phyloP scores from a whole-genome alignment of 371 early-diverging fungal species.

The Syncephalis plumigaleata region DNA sequence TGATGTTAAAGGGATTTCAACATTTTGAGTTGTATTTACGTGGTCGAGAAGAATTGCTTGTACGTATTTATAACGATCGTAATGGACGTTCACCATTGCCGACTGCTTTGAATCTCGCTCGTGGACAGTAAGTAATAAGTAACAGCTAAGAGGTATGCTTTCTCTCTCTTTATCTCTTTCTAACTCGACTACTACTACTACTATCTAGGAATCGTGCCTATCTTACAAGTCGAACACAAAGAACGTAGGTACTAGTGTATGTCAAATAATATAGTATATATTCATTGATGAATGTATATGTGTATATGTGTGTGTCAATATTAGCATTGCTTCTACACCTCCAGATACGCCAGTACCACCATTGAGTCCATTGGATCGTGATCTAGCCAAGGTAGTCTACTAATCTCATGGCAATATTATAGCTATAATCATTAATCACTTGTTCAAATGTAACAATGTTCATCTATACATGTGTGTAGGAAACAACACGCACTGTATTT shows the following conservation, averaged over 20 bases:
- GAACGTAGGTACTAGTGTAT: no score
- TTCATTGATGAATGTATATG: no score
- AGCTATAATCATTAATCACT: no score
- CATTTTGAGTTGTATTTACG: conserved; percentile 53
- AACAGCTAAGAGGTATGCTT: no score
- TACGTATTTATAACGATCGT: conserved; percentile 27
- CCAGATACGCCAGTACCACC: conserved; percentile 10
- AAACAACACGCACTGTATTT: conserved; percentile 32
- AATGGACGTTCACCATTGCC: conserved; percentile 7
- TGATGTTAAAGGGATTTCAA: conserved; percentile 36
- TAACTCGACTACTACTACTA: no score
- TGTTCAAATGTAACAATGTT: no score
- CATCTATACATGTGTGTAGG: no score
- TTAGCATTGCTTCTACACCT: not conserved
- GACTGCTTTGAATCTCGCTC: conserved; percentile 11
- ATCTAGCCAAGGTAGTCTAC: conserved; percentile 24
- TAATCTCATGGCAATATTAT: no score
- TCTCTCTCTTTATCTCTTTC: no score
- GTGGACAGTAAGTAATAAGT: conserved; percentile 9
- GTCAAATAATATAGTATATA: no score
- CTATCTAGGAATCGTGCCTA: not conserved
- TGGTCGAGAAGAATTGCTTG: conserved; percentile 53
- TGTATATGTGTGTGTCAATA: no score
- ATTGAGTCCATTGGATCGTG: conserved; percentile 27
- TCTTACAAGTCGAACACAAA: not conserved